These are phyloP conservation scores for Moricandia moricandioides DNA, from an alignment of 345 rosid species.

Conservation along the genomic window DNA sequence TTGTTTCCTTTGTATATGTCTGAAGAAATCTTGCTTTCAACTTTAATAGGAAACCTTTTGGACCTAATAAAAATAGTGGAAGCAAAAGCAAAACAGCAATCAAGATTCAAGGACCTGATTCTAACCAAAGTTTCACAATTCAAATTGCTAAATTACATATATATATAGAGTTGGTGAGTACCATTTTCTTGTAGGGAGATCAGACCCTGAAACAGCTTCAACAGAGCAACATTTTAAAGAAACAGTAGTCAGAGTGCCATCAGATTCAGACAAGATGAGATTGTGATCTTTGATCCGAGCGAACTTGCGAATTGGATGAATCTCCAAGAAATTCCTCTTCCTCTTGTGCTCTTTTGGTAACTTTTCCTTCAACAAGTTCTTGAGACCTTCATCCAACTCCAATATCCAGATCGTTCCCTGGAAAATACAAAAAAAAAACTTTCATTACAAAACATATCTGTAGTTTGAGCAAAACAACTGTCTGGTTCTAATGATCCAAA, in stretches of 20 bases:
- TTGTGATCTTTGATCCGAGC: constrained; percentile 55
- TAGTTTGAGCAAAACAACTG: background rate
- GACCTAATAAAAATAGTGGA: constrained; percentile 50
- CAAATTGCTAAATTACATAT: background rate
- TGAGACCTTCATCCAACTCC: constrained; percentile 60
- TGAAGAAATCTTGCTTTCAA: constrained; percentile 69
- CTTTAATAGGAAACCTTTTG: constrained; percentile 76
- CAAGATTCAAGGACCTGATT: constrained; percentile 6
- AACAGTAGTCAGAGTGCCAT: constrained; percentile 46
- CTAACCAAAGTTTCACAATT: constrained; percentile 1
- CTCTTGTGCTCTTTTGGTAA: constrained; percentile 56
- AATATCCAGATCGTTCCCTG: constrained; percentile 90
- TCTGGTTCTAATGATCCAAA: background rate
- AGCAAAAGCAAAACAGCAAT: background rate
- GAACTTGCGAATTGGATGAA: constrained; percentile 55
- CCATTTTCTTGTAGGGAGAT: constrained; percentile 75
- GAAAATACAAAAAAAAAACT: background rate
- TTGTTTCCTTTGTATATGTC: constrained; percentile 58
- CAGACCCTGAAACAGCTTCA: constrained; percentile 83
- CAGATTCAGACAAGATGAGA: constrained; percentile 53
- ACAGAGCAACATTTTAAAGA: constrained; percentile 57
- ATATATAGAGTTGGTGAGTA: constrained; percentile 26
- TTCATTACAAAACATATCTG: background rate
- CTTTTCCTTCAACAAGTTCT: constrained; percentile 43
- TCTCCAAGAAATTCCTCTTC: constrained; percentile 59